Base-by-base conservation (phyloP, 441 rosid genomes). In the Populus hybrid region DNA sequence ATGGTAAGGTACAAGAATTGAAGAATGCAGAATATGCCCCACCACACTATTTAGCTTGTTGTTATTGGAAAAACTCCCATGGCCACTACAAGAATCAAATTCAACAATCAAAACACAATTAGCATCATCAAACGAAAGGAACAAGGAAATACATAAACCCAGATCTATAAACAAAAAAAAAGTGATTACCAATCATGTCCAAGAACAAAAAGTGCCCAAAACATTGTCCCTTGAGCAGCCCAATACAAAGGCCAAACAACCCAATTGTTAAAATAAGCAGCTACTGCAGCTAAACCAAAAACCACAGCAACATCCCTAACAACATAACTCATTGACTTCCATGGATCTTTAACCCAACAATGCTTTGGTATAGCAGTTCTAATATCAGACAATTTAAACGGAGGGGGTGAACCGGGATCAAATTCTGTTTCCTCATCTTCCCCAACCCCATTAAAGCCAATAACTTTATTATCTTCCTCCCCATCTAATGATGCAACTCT, bases 121-220 rank as follows among this genome's bases (percentile, higher is more conserved):
- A n/a, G 3, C 20, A 26, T 10, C 5, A 75, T 14, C 23, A 42
- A 42, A 24, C 32, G 10, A 66, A 20, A 64, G 28, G 12, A 64
- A 40, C 4, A 30, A 28, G 1, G 57, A 21, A 23, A 77, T 23
- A 66, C n/a, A 12, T 26, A 16, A 66, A 65, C 1, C 14, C 61
- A 64, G 26, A 81, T 20, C 1, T 21, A 28, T 8, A 16, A 66
- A 66, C 6, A 5, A 7, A 61, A 32, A 34, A 57, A 42, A 34
- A 21, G 16, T 10, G 34, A 54, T 84, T 89, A 94, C 98, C 98
- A 96, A 76, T 96, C 99, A 81, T 96, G 98, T 32, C 98, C 98
- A 69, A 96, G 97, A 82, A 96, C 99, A 84, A 96, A 96, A 70
- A 96, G 89, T 76, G 94, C 99, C 99, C 98, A 94, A 73, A 94